Evolutionary conservation across 2,329 filamentous ascomycete species (phyloP).

Genomic region (Monosporascus sp.): DNA sequence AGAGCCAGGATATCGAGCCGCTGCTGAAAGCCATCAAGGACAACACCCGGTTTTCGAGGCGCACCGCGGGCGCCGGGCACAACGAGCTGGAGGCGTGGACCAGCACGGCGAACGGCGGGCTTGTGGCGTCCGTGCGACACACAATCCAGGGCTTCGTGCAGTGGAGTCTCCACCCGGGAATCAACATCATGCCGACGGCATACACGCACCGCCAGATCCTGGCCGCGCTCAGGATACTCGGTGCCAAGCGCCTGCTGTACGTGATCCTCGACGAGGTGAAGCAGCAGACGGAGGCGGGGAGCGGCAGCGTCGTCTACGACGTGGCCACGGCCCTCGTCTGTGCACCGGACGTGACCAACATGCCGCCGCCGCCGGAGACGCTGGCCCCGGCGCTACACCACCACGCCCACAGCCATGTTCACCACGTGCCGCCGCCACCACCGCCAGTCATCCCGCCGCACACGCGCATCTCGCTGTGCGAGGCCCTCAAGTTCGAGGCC

Average conservation of each 20-base stretch:
- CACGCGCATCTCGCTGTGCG: slow-evolving; percentile 50
- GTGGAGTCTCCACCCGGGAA: slow-evolving; percentile 57
- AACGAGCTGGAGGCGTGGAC: slow-evolving; percentile 67
- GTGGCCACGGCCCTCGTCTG: slow-evolving; percentile 65
- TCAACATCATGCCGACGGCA: slow-evolving; percentile 52
- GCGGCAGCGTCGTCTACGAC: slow-evolving; percentile 60
- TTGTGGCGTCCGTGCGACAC: slow-evolving; percentile 52
- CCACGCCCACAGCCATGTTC: slow-evolving; percentile 28
- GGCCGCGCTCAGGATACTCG: slow-evolving; percentile 53
- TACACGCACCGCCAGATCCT: slow-evolving; percentile 71
- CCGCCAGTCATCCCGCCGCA: slow-evolving; percentile 29
- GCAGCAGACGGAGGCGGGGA: slow-evolving; percentile 53
- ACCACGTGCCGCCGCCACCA: not conserved
- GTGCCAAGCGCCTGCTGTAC: slow-evolving; percentile 53
- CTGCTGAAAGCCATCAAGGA: slow-evolving; percentile 61
- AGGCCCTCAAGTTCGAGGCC: slow-evolving; percentile 52
- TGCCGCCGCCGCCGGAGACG: slow-evolving; percentile 27
- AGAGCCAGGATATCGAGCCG: slow-evolving; percentile 63
- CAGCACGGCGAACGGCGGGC: slow-evolving; percentile 46
- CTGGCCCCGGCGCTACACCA: slow-evolving; percentile 18
- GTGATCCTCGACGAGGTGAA: slow-evolving; percentile 64
- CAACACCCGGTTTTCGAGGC: slow-evolving; percentile 51
- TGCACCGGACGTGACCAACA: slow-evolving; percentile 53
- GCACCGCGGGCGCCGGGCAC: slow-evolving; percentile 56
- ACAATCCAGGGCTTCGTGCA: slow-evolving; percentile 58